Evolutionary conservation across 176 grass and related monocot species (phyloP).

Genomic region (Musa schizocarpa): DNA sequence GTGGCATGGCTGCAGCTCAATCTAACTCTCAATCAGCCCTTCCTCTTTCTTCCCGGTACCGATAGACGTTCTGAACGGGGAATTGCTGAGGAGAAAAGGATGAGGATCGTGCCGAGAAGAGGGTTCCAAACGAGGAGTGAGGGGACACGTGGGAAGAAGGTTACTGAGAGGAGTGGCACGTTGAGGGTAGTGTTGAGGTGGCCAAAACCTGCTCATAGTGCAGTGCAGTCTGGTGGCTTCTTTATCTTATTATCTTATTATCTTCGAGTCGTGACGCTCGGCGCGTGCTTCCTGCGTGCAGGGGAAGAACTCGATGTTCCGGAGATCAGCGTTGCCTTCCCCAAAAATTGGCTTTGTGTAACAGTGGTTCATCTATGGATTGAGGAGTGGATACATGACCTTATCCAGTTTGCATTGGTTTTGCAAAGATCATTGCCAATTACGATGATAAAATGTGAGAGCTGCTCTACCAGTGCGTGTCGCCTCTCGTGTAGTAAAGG

Average conservation of each 20-base stretch:
- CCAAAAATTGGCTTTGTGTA: too few species aligned
- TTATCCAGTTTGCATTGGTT: too few species aligned
- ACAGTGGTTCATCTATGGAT: too few species aligned
- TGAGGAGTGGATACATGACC: too few species aligned
- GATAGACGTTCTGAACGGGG: background rate
- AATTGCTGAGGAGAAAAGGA: background rate
- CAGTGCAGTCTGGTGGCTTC: background rate
- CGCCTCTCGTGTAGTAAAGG: too few species aligned
- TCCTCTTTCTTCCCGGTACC: background rate
- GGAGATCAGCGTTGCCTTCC: too few species aligned
- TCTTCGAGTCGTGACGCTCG: background rate
- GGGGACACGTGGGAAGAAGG: conserved; percentile 42
- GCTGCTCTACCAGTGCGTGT: too few species aligned
- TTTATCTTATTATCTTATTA: background rate
- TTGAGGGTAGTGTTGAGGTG: conserved; percentile 20
- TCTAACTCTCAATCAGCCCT: background rate
- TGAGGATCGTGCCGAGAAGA: conserved; percentile 9
- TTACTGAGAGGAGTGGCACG: conserved; percentile 39
- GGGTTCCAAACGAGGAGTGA: background rate
- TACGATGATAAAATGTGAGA: too few species aligned
- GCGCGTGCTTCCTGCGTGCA: too few species aligned
- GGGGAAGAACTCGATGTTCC: too few species aligned
- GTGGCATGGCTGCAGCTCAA: conserved; percentile 9
- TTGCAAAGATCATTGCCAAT: too few species aligned
- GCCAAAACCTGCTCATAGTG: background rate